Evolutionary conservation across 768 basidiomycete genomes (phyloP), one percentile per base, ranked within the genome.

Genomic region (Lactifluus pinguis): DNA sequence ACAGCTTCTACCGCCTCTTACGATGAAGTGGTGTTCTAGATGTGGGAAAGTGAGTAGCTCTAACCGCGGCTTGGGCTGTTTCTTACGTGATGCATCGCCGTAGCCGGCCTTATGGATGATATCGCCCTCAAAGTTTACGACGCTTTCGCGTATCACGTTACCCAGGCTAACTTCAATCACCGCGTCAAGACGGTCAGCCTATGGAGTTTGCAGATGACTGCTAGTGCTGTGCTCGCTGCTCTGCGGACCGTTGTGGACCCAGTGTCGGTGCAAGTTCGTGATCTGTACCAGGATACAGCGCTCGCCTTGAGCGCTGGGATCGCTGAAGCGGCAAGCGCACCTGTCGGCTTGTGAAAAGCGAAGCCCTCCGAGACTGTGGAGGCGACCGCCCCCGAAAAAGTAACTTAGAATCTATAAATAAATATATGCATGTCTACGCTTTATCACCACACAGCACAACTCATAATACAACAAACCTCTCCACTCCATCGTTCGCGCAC

Each of bases 141-240:
- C 53, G 95, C 97, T 10, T 79, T 99, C 59, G 95, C 95, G 10
- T 85, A 93, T 71, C 97, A 98, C 74, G 95, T 99, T 53, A 85
- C 87, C 2, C 91, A 93, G 66, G 86, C 83, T 29, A 92, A 94
- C 69, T 85, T 91, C 77, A 89, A 92, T 68, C 84, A 90, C 57
- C 85, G 95, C 14, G 83, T 97, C 70, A 89, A 86, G 73, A 89
- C 86, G 3, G 93, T 99, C 65, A 87, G 92, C 62, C 75, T 92
- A 8, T 99, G 97, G 97, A 93, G 89, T 69, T 77, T 98, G 25
- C 94, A 97, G 72, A 86, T 89, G 81, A 95, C 95, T 0, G 92
- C 92, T 2, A 86, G 84, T 57, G 87, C 88, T n/a, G 81, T 95
- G 51, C 76, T 98, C 61, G 80, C 84, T 50, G 85, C 92, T 6